A percentile compares a stretch with the other conserved stretches of the same genome.
phyloP scores from a whole-genome alignment of 106 monocot genomes.

The Dioscorea zingiberensis region DNA sequence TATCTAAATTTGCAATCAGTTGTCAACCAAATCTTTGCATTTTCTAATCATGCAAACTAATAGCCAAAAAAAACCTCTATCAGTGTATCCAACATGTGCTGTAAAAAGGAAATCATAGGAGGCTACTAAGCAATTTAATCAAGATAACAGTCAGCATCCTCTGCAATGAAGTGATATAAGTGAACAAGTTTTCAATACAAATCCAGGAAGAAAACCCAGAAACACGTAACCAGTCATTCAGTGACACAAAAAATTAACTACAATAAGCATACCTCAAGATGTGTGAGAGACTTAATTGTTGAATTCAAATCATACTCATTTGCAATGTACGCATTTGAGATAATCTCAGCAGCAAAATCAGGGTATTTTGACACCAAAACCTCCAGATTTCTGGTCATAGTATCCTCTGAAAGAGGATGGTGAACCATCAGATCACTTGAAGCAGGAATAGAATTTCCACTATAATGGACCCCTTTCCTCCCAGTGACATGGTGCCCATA shows the following conservation, averaged over 20 bases:
- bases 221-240: not conserved
- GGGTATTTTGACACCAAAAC: constrained; percentile 43
- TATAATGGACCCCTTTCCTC: constrained; percentile 16
- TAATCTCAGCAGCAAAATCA: constrained; percentile 43
- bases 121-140: not conserved
- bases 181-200: too few species aligned
- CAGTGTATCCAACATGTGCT: not conserved
- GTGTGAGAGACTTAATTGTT: constrained; percentile 43
- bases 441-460: constrained; percentile 20
- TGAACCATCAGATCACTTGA: constrained; percentile 18
- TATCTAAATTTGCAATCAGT: too few species aligned
- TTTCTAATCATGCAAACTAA: too few species aligned
- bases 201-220: not conserved
- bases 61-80: too few species aligned
- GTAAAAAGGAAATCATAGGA: not conserved
- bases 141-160: too few species aligned
- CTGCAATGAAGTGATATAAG: too few species aligned
- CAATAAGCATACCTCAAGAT: constrained; percentile 40
- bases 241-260: not conserved
- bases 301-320: constrained; percentile 38
- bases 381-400: constrained; percentile 13
- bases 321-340: constrained; percentile 36
- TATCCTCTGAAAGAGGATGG: constrained; percentile 7
- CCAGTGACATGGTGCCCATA: constrained; percentile 22
- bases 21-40: too few species aligned